phyloP scores from a whole-genome alignment of 495 filamentous ascomycete genomes.

The Penicillium taxi region DNA sequence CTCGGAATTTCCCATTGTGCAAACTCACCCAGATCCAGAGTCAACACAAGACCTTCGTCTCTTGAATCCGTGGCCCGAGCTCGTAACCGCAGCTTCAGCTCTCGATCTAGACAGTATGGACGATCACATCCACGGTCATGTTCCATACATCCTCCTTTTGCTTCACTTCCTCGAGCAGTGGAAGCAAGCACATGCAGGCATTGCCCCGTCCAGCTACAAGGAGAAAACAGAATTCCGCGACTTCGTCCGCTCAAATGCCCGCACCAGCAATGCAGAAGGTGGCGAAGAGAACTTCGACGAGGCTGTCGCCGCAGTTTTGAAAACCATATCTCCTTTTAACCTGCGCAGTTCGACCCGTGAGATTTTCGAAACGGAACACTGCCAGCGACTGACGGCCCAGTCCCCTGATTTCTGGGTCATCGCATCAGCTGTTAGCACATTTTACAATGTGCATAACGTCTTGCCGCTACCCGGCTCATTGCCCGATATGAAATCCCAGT shows the following conservation, averaged over 20 bases:
- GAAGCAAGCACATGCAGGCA: conserved; percentile 64
- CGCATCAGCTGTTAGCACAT: conserved; percentile 67
- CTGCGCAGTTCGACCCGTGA: conserved; percentile 62
- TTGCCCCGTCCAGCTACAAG: conserved; percentile 63
- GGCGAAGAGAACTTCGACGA: conserved; percentile 98
- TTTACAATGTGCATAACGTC: conserved; percentile 59
- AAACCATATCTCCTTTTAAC: conserved; percentile 61
- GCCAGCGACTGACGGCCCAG: conserved; percentile 35
- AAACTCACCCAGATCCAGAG: conserved; percentile 88
- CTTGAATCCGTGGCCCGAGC: conserved; percentile 79
- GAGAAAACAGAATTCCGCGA: conserved; percentile 80
- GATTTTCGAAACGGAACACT: conserved; percentile 64
- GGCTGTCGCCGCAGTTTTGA: conserved; percentile 77
- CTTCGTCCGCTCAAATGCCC: conserved; percentile 54
- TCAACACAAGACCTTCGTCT: conserved; percentile 80
- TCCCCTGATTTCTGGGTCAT: conserved; percentile 78
- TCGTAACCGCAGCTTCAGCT: conserved; percentile 56
- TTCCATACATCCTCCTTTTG: conserved; percentile 80
- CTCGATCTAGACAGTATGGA: conserved; percentile 59
- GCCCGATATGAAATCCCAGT: conserved; percentile 97
- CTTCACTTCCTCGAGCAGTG: conserved; percentile 81
- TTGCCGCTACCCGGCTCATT: conserved; percentile 81
- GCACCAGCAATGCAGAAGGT: conserved; percentile 72
- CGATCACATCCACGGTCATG: conserved; percentile 82
- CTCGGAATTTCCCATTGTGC: conserved; percentile 80